These are phyloP conservation scores for Epithele typhae DNA, from an alignment of 768 basidiomycete genomes.

Conservation along the genomic window DNA sequence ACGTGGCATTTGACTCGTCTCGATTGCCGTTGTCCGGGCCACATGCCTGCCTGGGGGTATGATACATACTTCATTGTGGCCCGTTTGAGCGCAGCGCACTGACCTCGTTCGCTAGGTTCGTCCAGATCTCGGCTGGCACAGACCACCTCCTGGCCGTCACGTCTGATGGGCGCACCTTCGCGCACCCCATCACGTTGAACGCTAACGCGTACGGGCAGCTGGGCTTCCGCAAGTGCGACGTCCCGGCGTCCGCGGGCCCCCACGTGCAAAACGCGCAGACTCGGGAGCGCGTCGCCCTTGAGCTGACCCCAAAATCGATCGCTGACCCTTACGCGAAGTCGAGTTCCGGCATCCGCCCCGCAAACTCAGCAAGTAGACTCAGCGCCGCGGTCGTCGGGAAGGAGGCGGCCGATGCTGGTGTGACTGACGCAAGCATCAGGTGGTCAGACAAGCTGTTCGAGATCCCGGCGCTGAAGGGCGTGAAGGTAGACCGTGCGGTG, in stretches of 20 bases:
- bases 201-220: constrained; percentile 86
- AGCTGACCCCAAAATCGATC: constrained; percentile 54
- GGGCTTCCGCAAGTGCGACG: constrained; percentile 63
- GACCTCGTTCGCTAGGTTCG: constrained; percentile 44
- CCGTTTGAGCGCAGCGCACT: no score
- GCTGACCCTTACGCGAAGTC: constrained; percentile 46
- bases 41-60: no score
- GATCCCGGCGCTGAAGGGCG: constrained; percentile 64
- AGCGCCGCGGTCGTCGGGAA: constrained; percentile 21
- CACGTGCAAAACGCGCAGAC: constrained; percentile 15
- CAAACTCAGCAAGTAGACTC: constrained; percentile 19
- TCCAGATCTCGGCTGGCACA: constrained; percentile 67
- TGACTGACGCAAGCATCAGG: constrained; percentile 42
- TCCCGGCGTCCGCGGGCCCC: constrained; percentile 32
- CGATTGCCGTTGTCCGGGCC: no score
- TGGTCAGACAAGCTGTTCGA: constrained; percentile 74
- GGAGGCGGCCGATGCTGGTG: constrained; percentile 17
- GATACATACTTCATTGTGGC: no score
- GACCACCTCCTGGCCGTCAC: constrained; percentile 73
- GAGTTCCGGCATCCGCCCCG: constrained; percentile 35
- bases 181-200: constrained; percentile 65
- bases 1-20: no score
- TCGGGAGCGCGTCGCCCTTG: constrained; percentile 38
- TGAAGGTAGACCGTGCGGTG: constrained; percentile 64
- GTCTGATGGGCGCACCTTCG: constrained; percentile 70